Percentiles rank a stretch among this genome's conserved stretches.
These are phyloP conservation scores for Aspergillus unguis DNA, from an alignment of 2,329 filamentous ascomycete genomes.

Conservation along the genomic window DNA sequence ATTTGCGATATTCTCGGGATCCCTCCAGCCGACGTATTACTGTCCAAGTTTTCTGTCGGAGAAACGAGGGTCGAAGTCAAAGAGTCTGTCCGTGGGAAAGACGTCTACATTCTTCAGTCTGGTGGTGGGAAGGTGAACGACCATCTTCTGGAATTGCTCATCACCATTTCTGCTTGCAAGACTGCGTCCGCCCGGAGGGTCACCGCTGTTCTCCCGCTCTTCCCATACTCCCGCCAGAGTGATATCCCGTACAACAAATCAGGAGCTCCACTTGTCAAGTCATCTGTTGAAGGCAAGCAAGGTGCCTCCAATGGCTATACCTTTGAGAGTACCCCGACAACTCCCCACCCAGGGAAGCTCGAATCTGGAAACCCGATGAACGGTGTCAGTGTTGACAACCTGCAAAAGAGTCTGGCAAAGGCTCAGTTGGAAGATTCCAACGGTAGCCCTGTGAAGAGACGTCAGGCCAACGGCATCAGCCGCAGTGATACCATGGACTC, in stretches of 20 bases:
- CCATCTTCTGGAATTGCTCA: constrained; percentile 91
- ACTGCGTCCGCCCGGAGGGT: constrained; percentile 87
- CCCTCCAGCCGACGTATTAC: constrained; percentile 75
- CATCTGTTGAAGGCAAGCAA: constrained; percentile 42
- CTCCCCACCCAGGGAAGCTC: constrained; percentile 70
- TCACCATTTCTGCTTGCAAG: constrained; percentile 98
- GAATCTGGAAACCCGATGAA: constrained; percentile 64
- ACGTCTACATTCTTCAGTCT: constrained; percentile 98
- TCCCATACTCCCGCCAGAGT: constrained; percentile 94
- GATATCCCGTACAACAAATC: constrained; percentile 96
- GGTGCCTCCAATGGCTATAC: constrained; percentile 60
- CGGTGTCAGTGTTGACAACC: constrained; percentile 56
- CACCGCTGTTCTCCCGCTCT: constrained; percentile 89
- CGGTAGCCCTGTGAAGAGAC: constrained; percentile 44
- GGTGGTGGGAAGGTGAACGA: constrained; percentile 93
- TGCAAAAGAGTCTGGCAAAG: constrained; percentile 71
- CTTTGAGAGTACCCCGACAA: constrained; percentile 88
- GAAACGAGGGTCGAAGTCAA: constrained; percentile 94
- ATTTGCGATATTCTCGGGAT: constrained; percentile 88
- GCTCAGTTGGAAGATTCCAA: constrained; percentile 57
- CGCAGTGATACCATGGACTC: constrained; percentile 40
- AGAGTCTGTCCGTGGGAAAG: constrained; percentile 94
- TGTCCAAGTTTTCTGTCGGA: constrained; percentile 90
- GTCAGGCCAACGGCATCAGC: constrained; percentile 39
- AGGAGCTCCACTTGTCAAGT: constrained; percentile 79